Base-by-base conservation (phyloP, 805 yeast species). In the Wickerhamiella azyma region DNA sequence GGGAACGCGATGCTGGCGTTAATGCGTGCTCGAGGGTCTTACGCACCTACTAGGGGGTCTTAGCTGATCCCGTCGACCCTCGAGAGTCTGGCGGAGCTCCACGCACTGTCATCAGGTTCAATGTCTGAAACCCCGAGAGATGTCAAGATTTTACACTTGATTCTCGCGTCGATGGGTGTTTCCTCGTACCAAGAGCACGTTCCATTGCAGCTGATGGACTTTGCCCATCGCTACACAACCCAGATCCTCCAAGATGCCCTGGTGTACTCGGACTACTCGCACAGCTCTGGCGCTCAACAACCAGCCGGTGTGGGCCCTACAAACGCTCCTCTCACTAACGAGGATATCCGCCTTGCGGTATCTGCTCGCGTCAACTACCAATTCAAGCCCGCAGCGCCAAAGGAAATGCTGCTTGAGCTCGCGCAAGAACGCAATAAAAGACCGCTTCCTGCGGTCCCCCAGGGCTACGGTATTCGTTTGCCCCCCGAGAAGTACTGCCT, bases 401-500 rank as follows among this genome's bases (percentile, higher is more conserved):
- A 89, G 62, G 96, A 92, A 61, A 67, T 89, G 53, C 64, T 92
- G 52, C 66, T 92, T 62, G 95, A 89, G 63, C 68, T 92, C 55
- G 98, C 98, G 0, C 81, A 79, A 16, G 98, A 94, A 59, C 71
- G 95, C 52, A 92, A 92, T 63, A 80, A 85, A 55, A 80, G 84
- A 59, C 78, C 94, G 0, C 68, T 92, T 44, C 99, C 99, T 5
- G 83, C 92, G 5, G 88, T 92, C 11, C 79, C 88, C 62, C 88
- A 92, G 11, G 75, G 80, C 43, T 86, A 85, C 80, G 97, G 98
- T 9, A 72, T 92, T 35, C 75, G 96, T 52, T 69, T 94, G 43
- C 99, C 99, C 2, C 97, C 98, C 4, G 99, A 92, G 67, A 92
- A 88, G 74, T 88, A 85, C 66, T 88, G 97, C 65, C 67, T 88